These are phyloP conservation scores for Seiridium unicorne DNA, from an alignment of 2,329 filamentous ascomycete genomes.

Conservation along the genomic window DNA sequence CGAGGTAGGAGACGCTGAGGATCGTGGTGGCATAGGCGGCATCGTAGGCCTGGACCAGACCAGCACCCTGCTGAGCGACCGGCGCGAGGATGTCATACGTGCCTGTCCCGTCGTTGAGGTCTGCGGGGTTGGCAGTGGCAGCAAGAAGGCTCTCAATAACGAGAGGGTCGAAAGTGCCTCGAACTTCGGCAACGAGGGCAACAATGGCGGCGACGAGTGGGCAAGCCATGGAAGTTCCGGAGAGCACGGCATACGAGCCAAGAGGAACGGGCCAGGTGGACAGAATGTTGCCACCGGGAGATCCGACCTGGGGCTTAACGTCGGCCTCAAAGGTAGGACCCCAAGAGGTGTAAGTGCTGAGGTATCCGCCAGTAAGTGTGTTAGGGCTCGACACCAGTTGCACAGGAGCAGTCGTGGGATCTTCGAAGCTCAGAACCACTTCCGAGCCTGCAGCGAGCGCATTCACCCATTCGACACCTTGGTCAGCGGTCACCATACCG, in stretches of 20 bases:
- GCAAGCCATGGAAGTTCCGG: conserved; percentile 61
- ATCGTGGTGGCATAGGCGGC: conserved; percentile 53
- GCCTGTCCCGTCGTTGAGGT: conserved; percentile 43
- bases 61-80: conserved; percentile 59
- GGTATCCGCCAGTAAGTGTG: conserved; percentile 45
- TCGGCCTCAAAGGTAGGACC: conserved; percentile 60
- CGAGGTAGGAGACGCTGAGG: conserved; percentile 54
- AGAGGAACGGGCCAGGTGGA: conserved; percentile 51
- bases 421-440: conserved; percentile 42
- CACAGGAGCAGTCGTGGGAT: conserved; percentile 33
- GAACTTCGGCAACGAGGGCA: conserved; percentile 51
- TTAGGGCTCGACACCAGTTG: conserved; percentile 27
- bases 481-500: conserved; percentile 35
- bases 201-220: conserved; percentile 54
- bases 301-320: conserved; percentile 54
- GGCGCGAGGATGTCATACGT: conserved; percentile 45
- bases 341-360: conserved; percentile 56
- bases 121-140: conserved; percentile 45
- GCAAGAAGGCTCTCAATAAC: conserved; percentile 49
- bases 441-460: conserved; percentile 40
- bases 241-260: conserved; percentile 50
- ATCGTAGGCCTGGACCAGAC: conserved; percentile 59
- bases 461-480: conserved; percentile 43
- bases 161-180: conserved; percentile 49
- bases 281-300: conserved; percentile 56